Conservation (phyloP, 257 asterid species). For the Solanum dulcamara region DNA sequence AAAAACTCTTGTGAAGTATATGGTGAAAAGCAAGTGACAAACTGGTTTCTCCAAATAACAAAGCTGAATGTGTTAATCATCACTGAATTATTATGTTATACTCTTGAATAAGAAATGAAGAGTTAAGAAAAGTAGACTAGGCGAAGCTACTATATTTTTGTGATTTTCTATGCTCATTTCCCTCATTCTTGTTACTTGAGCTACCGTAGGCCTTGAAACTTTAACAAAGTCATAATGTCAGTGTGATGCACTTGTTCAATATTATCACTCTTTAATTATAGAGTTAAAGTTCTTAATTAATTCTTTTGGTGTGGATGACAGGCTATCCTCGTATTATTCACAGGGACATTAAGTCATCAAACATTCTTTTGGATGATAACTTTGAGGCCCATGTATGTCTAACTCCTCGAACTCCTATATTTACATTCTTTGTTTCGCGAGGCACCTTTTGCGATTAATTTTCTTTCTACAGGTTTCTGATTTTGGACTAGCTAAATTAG, state of each 20-base stretch:
- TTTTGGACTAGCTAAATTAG: slow-evolving; percentile 90
- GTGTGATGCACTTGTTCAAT: neutral
- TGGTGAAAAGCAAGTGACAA: neutral
- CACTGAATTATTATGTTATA: neutral
- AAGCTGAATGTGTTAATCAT: neutral
- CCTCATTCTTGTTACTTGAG: neutral
- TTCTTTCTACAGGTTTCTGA: slow-evolving; percentile 67
- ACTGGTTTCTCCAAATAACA: neutral
- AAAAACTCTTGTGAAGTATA: neutral
- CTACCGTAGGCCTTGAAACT: neutral
- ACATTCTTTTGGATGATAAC: slow-evolving; percentile 70
- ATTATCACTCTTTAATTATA: neutral
- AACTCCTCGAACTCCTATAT: neutral
- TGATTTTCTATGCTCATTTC: neutral
- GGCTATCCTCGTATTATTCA: slow-evolving; percentile 92
- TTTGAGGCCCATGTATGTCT: slow-evolving; percentile 78
- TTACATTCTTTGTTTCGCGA: neutral
- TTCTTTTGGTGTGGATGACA: slow-evolving; percentile 6
- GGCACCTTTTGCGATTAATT: neutral
- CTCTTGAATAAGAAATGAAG: neutral
- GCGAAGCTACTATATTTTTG: neutral
- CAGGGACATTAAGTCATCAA: slow-evolving; percentile 94
- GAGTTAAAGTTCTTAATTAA: neutral
- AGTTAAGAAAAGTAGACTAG: neutral
- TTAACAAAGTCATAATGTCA: neutral